These are phyloP conservation scores for Rosa lucieae DNA, from an alignment of 306 rosid species.

Conservation along the genomic window DNA sequence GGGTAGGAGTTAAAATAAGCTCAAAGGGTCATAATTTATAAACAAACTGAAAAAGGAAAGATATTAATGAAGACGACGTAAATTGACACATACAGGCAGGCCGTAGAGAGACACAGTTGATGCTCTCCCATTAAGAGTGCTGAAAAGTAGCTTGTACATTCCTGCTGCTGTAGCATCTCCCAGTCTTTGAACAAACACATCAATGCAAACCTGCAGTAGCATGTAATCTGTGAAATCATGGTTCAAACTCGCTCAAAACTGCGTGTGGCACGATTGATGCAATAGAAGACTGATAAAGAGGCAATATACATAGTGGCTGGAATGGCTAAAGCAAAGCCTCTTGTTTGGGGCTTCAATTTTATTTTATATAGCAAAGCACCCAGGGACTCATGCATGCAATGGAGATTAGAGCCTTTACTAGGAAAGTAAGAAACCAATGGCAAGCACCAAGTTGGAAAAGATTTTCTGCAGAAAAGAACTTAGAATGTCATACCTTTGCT, in stretches of 20 bases:
- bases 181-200: conserved; percentile 89
- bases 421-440: not conserved
- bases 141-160: conserved; percentile 78
- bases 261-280: not conserved
- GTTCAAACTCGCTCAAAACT: not conserved
- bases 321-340: not conserved
- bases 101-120: conserved; percentile 72
- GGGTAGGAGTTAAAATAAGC: not conserved
- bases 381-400: not conserved
- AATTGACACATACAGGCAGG: conserved; percentile 62
- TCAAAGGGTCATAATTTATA: not conserved
- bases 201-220: conserved; percentile 76
- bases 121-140: conserved; percentile 55
- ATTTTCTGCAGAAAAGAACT: conserved; percentile 12
- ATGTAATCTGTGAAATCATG: conserved; percentile 1
- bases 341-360: not conserved
- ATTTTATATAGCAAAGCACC: not conserved
- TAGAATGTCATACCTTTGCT: conserved; percentile 64
- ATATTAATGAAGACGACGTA: conserved; percentile 1
- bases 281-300: not conserved
- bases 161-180: conserved; percentile 98
- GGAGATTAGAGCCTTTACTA: not conserved
- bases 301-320: not conserved
- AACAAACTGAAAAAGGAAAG: not conserved
- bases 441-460: not conserved